Evolutionary conservation across 768 basidiomycete species (phyloP).

Genomic region (Lactarius quietus): DNA sequence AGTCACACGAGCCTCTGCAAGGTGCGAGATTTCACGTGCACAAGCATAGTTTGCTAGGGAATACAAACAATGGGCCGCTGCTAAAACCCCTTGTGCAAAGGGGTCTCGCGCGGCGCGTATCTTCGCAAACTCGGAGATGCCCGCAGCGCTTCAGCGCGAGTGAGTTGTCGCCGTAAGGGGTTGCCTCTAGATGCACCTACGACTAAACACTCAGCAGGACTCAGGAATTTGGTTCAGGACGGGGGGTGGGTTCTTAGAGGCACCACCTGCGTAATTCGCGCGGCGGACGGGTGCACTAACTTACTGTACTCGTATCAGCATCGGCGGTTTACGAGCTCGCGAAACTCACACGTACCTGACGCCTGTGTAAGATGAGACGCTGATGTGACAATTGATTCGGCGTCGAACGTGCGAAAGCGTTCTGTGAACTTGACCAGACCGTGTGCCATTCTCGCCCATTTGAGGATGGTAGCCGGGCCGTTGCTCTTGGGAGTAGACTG

Average conservation of each 20-base stretch:
- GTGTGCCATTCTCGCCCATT: no score
- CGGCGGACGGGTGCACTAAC: no score
- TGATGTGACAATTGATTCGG: not conserved
- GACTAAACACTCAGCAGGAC: not conserved
- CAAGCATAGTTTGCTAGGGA: no score
- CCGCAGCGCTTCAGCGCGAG: not conserved
- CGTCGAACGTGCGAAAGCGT: not conserved
- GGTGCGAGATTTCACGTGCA: no score
- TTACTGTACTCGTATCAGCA: no score
- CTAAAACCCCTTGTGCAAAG: not conserved
- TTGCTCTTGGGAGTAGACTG: no score
- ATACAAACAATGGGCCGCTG: not conserved
- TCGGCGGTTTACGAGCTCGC: no score
- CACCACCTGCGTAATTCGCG: no score
- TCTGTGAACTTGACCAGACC: not conserved
- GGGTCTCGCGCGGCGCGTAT: not conserved
- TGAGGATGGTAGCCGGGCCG: no score
- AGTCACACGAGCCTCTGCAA: not conserved
- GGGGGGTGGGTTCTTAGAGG: no score
- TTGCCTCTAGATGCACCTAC: not conserved
- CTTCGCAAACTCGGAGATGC: not conserved
- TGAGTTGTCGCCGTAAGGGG: not conserved
- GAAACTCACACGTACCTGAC: no score
- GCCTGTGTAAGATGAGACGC: not conserved
- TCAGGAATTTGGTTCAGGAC: no score